Percentiles rank a stretch among this genome's conserved stretches.
Conservation (phyloP, 805 yeast species). For the Wickerhamiella musiphila region DNA sequence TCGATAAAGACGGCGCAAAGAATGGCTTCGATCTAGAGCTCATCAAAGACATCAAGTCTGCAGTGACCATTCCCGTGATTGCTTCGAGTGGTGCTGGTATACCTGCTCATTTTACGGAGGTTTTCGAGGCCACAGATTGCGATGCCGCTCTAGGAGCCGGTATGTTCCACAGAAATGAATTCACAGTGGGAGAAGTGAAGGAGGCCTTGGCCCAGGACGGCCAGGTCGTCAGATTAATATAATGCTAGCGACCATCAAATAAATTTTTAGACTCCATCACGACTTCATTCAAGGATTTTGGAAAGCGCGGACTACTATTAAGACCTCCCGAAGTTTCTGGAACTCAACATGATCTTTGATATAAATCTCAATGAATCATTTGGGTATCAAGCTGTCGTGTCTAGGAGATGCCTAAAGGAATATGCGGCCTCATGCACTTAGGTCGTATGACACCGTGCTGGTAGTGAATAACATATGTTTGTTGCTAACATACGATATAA, state of each 20-base stretch:
- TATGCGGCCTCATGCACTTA: no score
- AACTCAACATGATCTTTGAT: no score
- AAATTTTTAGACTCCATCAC: background rate
- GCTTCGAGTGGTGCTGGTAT: slow-evolving; percentile 97
- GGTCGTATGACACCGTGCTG: no score
- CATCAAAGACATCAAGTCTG: slow-evolving; percentile 54
- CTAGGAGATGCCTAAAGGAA: no score
- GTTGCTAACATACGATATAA: no score
- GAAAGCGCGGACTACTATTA: no score
- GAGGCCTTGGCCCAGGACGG: slow-evolving; percentile 39
- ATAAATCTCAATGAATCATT: no score
- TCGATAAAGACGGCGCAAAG: slow-evolving; percentile 93
- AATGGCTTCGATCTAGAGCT: slow-evolving; percentile 86
- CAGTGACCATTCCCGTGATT: slow-evolving; percentile 79
- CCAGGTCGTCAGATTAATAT: slow-evolving; percentile 33
- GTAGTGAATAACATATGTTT: no score
- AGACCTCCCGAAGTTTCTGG: no score
- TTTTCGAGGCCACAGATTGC: slow-evolving; percentile 58
- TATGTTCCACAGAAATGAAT: slow-evolving; percentile 91
- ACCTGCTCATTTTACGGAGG: slow-evolving; percentile 82
- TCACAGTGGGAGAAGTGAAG: slow-evolving; percentile 73
- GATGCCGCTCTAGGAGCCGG: slow-evolving; percentile 99
- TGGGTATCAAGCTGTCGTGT: no score
- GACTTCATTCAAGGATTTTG: no score
- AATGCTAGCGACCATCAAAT: background rate